Evolutionary conservation across 179 eudicot species (phyloP).

Genomic region (Sideroxylon spinosum): DNA sequence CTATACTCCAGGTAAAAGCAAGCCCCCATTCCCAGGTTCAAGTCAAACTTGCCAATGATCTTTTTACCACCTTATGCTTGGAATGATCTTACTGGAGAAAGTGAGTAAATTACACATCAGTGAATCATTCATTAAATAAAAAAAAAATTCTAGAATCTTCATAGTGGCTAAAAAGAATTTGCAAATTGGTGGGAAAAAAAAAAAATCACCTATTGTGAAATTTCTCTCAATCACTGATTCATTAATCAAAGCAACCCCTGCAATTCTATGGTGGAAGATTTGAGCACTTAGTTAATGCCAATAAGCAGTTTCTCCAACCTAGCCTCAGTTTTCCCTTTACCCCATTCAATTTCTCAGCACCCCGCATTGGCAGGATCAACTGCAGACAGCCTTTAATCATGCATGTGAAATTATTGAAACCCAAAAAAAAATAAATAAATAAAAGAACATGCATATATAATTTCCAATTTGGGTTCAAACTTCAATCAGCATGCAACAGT

Average conservation of each 20-base stretch:
- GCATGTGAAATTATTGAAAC: background rate
- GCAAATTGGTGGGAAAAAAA: background rate
- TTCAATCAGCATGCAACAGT: background rate
- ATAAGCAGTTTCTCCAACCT: background rate
- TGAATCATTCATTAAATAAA: background rate
- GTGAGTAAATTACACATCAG: background rate
- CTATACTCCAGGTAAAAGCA: background rate
- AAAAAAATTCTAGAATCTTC: background rate
- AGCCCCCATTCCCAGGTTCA: background rate
- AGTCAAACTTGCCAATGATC: background rate
- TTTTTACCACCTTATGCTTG: background rate
- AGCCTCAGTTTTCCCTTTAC: background rate
- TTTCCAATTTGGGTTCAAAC: background rate
- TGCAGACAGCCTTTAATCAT: background rate
- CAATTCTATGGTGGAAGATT: background rate
- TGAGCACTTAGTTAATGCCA: background rate
- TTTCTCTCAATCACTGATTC: background rate
- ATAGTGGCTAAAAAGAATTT: background rate
- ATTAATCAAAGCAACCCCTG: background rate
- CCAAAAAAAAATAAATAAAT: no score
- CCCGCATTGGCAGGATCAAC: background rate
- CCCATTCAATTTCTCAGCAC: background rate
- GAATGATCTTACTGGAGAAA: background rate
- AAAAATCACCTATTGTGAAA: no score
- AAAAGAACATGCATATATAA: no score